Base-by-base conservation (phyloP, 2,329 filamentous ascomycete species). In the Fonsecaea nubica region DNA sequence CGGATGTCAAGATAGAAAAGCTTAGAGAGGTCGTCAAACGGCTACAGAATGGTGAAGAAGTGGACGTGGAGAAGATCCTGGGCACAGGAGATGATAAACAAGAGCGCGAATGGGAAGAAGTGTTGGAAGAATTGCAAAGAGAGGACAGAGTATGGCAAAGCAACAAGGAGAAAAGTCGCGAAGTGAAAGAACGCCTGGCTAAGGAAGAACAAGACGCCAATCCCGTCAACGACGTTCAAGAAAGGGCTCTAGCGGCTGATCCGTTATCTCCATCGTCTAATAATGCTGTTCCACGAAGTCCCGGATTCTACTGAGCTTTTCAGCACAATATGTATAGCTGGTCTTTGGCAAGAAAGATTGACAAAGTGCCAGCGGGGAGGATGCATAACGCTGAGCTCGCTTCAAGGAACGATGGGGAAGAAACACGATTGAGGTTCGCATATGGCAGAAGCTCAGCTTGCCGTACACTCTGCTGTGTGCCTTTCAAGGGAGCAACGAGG, bases 81-180 rank as follows among this genome's bases (percentile, higher is more conserved):
- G 94, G 95, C 3, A 91, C 92, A 0, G 93, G 92, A 0, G 87
- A 95, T 74, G 80, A 85, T 52, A 85, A 85, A 71, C 87, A 87
- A 75, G 95, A 99, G 79, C 82, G 85, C 69, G 92, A 93, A 74
- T 99, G 95, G 96, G 91, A 94, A 79, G 89, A 96, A 76, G 72
- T 71, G 5, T 38, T 73, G 36, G 59, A 63, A 42, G 66, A 73
- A 58, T 52, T 73, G 32, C 64, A 70, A 53, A 69, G 68, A 8
- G 70, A 73, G 59, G 72, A 73, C 45, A 56, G 71, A 38, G 48
- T 71, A 30, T 73, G 72, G 72, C 69, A 71, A 45, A 64, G 57
- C 33, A 72, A 66, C 50, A 69, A 65, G 48, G 42, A 62, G 50
- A 67, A 69, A 55, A 68, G 59, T 18, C 54, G 65, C 13, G 66